Conservation (phyloP, 176 grass and related monocot species). For the Triticum urartu region DNA sequence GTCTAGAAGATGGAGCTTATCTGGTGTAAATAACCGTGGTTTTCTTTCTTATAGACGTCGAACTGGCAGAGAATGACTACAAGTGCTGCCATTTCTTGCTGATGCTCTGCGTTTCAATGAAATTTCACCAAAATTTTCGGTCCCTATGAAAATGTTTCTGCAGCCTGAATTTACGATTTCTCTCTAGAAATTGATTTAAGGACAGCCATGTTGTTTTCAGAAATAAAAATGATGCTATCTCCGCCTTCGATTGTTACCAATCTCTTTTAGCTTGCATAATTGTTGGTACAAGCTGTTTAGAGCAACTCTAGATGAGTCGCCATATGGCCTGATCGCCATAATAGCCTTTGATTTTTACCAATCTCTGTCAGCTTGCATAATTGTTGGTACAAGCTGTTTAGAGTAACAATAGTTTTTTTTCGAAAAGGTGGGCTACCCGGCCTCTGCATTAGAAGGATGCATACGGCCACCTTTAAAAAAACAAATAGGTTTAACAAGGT, state of each 20-base stretch:
- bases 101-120: background rate
- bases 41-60: background rate
- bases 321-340: too few relatives aligned
- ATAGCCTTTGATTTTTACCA: background rate
- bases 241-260: background rate
- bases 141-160: background rate
- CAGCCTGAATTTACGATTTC: background rate
- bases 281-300: background rate
- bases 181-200: background rate
- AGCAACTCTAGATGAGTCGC: background rate
- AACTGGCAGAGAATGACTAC: background rate
- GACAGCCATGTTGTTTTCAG: background rate
- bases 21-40: constrained; percentile 5
- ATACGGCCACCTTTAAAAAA: too few relatives aligned
- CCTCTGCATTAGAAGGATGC: too few relatives aligned
- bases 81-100: background rate
- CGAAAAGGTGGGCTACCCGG: too few relatives aligned
- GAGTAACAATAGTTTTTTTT: too few relatives aligned
- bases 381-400: too few relatives aligned
- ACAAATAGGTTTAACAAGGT: too few relatives aligned
- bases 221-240: background rate
- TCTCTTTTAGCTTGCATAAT: background rate
- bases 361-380: background rate
- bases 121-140: background rate
- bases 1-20: constrained; percentile 1